A percentile compares a stretch with the other conserved stretches of the same genome.
phyloP scores from a whole-genome alignment of 2,329 filamentous ascomycete species.

The Westerdykella aurantiaca region DNA sequence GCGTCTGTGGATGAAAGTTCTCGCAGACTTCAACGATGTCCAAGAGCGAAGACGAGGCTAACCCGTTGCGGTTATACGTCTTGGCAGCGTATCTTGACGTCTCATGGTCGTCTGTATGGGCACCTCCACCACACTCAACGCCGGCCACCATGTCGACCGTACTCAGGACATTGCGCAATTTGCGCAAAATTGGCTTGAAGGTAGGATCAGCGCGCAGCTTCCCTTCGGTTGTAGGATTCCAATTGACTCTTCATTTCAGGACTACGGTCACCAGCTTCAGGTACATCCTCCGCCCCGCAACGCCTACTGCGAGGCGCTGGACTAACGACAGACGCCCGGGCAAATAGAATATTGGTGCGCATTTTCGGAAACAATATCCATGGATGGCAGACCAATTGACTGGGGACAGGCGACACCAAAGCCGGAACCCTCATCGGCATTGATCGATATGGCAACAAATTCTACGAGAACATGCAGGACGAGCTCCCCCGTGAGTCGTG shows the following conservation, averaged over 20 bases:
- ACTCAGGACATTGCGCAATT: constrained; percentile 75
- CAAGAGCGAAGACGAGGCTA: constrained; percentile 1
- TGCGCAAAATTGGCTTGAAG: constrained; percentile 84
- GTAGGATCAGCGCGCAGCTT: constrained; percentile 43
- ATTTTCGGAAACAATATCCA: not conserved
- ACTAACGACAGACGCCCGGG: constrained; percentile 21
- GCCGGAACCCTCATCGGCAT: constrained; percentile 75
- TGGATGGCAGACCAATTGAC: constrained; percentile 20
- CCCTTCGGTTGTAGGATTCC: constrained; percentile 16
- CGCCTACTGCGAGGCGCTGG: constrained; percentile 14
- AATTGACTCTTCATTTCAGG: constrained; percentile 49
- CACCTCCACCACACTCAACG: constrained; percentile 14
- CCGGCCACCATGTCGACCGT: constrained; percentile 78
- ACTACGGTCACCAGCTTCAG: constrained; percentile 88
- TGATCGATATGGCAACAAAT: constrained; percentile 96
- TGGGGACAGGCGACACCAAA: constrained; percentile 80
- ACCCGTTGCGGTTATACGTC: not conserved
- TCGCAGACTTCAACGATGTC: constrained; percentile 23
- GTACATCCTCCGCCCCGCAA: constrained; percentile 53
- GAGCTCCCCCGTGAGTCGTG: constrained; percentile 72
- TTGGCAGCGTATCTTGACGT: constrained; percentile 3
- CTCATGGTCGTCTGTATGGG: constrained; percentile 13
- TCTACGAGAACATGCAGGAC: constrained; percentile 83
- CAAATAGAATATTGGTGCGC: constrained; percentile 37
- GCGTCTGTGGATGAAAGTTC: constrained; percentile 4